Conservation (phyloP, 1,284 basidiomycete species). For the Tilletia setariae region DNA sequence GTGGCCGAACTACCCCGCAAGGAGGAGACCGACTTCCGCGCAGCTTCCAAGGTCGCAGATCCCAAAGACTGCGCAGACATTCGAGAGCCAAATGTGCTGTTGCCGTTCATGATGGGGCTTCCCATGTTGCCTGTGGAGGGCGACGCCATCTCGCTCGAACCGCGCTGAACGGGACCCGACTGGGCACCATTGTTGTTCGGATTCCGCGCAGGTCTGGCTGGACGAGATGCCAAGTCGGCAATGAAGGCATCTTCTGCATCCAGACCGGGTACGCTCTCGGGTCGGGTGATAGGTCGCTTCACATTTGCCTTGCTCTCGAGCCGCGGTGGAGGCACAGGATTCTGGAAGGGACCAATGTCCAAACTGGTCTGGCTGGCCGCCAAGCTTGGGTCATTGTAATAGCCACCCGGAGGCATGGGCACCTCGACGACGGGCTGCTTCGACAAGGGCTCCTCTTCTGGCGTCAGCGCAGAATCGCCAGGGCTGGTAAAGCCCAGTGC, state of each 20-base stretch:
- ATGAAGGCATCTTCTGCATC: constrained; percentile 7
- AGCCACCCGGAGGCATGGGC: neutral
- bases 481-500: constrained; percentile 6
- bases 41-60: neutral
- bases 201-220: neutral
- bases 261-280: too few species aligned
- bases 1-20: neutral
- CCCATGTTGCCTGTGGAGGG: neutral
- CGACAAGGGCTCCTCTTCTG: neutral
- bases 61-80: constrained; percentile 2
- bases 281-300: too few species aligned
- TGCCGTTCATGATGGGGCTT: neutral
- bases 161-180: neutral
- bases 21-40: constrained; percentile 9
- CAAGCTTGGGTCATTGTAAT: constrained; percentile 36
- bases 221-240: neutral
- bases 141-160: neutral
- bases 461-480: neutral
- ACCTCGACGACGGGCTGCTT: neutral
- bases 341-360: constrained; percentile 44
- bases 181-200: neutral
- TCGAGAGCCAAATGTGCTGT: neutral
- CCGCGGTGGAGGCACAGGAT: constrained; percentile 13
- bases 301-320: constrained; percentile 6
- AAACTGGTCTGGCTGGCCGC: constrained; percentile 41